Evolutionary conservation across 345 rosid genomes (phyloP), one percentile per base, ranked within the genome.

Genomic region (Passiflora organensis): DNA sequence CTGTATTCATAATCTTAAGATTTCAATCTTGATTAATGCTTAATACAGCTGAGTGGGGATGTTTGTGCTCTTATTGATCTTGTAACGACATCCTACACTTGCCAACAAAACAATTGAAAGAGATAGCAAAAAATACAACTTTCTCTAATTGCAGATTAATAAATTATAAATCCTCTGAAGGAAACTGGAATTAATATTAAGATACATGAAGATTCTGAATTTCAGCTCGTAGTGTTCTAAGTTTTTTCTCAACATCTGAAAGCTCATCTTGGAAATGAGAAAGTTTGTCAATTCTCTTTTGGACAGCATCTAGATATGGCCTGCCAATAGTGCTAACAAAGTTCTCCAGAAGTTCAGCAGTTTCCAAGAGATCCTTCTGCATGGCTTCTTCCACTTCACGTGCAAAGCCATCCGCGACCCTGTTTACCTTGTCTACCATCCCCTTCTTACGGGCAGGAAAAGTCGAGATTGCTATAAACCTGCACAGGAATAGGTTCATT

Each of bases 231-330:
- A 93, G 67, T 23, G 56, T 61, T 54, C 66, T 68, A 47, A 84
- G 69, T 72, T 62, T 76, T 58, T 71, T 69, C 68, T 71, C 71
- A 18, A 71, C 75, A 18, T 56, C 70, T 36, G 82, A 78, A 23
- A 86, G 46, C 59, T 78, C 86, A 48, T 72, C 81, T 72, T 83
- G 84, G 43, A 77, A 60, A 58, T 59, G 59, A 49, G 76, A 16
- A 43, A 86, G 76, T 43, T 68, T 65, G 60, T 84, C 87, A 17
- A 81, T 76, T 76, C 86, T 80, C 48, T 48, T 58, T 64, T 77
- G 82, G 2, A 95, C 94, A 48, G 84, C 89, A 53, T 80, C 96
- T 76, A 57, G 86, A 62, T 81, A 86, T 14, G 99, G 95, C 68
- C 76, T 85, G 71, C 85, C 85, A 25, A 79, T 67, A 9, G 56